Conservation (phyloP, 2,329 filamentous ascomycete species). For the Neopestalotiopsis rosae region DNA sequence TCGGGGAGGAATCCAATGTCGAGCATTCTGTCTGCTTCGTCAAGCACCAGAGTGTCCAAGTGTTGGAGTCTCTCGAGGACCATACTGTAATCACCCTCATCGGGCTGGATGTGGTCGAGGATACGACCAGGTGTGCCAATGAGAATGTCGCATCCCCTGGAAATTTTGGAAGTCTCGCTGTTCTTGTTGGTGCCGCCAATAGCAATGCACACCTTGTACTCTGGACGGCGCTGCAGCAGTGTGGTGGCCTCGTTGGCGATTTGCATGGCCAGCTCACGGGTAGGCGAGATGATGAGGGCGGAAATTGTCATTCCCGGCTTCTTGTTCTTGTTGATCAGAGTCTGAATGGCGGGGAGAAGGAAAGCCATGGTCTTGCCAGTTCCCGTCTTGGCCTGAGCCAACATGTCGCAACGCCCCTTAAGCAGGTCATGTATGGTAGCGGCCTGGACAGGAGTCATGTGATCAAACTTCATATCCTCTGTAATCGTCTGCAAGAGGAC, state of each 20-base stretch:
- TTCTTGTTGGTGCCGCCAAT: conserved; percentile 82
- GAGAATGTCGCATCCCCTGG: conserved; percentile 77
- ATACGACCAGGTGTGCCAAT: conserved; percentile 83
- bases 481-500: conserved; percentile 53
- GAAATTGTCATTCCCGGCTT: conserved; percentile 50
- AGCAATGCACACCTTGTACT: conserved; percentile 77
- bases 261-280: conserved; percentile 73
- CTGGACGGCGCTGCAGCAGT: conserved; percentile 73
- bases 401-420: conserved; percentile 51
- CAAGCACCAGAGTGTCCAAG: conserved; percentile 80
- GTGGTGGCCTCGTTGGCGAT: conserved; percentile 74
- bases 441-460: conserved; percentile 62
- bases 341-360: conserved; percentile 81
- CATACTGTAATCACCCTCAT: conserved; percentile 59
- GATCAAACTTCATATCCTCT: conserved; percentile 53
- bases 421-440: conserved; percentile 55
- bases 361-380: conserved; percentile 89
- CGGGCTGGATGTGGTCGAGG: conserved; percentile 78
- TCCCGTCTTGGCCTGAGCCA: conserved; percentile 86
- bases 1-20: conserved; percentile 86
- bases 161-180: conserved; percentile 71
- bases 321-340: conserved; percentile 60
- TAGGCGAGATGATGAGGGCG: conserved; percentile 72
- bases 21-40: conserved; percentile 81
- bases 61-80: conserved; percentile 69